These are phyloP conservation scores for Gossypium ekmanianum DNA, from an alignment of 345 rosid genomes.

Conservation along the genomic window DNA sequence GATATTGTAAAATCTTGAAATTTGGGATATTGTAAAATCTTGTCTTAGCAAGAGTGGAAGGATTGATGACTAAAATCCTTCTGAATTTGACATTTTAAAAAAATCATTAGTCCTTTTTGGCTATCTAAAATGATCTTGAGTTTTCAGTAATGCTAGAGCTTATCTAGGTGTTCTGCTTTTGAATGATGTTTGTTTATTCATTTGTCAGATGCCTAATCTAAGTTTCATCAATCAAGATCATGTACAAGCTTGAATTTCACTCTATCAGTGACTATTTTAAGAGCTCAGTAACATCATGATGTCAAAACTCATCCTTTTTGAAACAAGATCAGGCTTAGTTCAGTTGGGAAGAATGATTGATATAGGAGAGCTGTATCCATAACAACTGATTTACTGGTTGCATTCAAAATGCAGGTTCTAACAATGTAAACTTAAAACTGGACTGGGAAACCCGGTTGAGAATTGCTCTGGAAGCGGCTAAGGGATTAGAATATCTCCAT, in stretches of 20 bases:
- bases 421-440: slow-evolving; percentile 31
- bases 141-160: not conserved
- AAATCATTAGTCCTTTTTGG: not conserved
- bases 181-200: not conserved
- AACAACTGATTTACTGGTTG: not conserved
- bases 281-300: not conserved
- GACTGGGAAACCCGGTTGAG: slow-evolving; percentile 75
- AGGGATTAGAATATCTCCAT: slow-evolving; percentile 80
- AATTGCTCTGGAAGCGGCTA: slow-evolving; percentile 81
- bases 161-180: not conserved
- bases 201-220: not conserved
- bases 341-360: not conserved
- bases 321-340: not conserved
- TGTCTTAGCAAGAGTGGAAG: not conserved
- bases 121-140: not conserved
- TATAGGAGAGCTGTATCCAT: not conserved
- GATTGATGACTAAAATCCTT: not conserved
- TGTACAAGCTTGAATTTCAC: not conserved
- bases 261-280: not conserved
- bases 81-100: not conserved
- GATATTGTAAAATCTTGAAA: not conserved
- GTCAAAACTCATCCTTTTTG: not conserved
- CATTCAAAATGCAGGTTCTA: slow-evolving; percentile 45
- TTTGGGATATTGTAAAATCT: not conserved
- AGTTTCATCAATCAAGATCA: not conserved